A percentile compares a stretch with the other conserved stretches of the same genome.
Evolutionary conservation across 192 early-diverging fungal genomes (phyloP).

Genomic region (Piromyces finnis): DNA sequence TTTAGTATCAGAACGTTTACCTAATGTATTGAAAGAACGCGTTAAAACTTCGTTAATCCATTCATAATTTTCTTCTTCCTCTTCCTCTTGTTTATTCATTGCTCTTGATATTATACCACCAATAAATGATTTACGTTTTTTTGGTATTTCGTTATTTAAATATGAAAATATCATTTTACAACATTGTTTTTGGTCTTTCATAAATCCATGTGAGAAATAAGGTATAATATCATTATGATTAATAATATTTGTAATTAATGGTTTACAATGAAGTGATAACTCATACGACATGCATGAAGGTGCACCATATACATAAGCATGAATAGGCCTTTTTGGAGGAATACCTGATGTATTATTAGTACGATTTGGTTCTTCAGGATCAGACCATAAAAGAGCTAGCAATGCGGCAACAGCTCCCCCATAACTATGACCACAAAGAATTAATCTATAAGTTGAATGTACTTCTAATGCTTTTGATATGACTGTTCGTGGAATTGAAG

Average conservation of each 20-base stretch:
- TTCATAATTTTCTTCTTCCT: neutral
- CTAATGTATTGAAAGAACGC: neutral
- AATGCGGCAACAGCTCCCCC: conserved; percentile 73
- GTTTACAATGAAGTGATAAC: neutral
- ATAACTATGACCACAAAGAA: conserved; percentile 73
- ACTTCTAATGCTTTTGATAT: conserved; percentile 32
- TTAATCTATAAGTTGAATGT: conserved; percentile 63
- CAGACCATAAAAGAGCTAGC: conserved; percentile 64
- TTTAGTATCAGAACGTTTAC: neutral
- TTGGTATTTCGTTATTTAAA: neutral
- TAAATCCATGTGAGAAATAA: neutral
- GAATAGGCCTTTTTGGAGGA: neutral
- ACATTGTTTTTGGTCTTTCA: neutral
- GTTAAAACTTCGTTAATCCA: neutral
- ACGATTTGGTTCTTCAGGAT: conserved; percentile 1
- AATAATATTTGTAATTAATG: neutral
- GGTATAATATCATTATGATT: neutral
- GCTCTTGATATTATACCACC: neutral
- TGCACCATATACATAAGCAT: neutral
- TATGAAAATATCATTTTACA: neutral
- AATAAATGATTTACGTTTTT: neutral
- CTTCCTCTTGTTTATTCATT: neutral
- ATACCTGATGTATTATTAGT: neutral
- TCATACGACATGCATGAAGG: neutral
- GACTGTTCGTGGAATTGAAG: neutral